phyloP scores from a whole-genome alignment of 805 yeast genomes.

The Candida yuanshanica region DNA sequence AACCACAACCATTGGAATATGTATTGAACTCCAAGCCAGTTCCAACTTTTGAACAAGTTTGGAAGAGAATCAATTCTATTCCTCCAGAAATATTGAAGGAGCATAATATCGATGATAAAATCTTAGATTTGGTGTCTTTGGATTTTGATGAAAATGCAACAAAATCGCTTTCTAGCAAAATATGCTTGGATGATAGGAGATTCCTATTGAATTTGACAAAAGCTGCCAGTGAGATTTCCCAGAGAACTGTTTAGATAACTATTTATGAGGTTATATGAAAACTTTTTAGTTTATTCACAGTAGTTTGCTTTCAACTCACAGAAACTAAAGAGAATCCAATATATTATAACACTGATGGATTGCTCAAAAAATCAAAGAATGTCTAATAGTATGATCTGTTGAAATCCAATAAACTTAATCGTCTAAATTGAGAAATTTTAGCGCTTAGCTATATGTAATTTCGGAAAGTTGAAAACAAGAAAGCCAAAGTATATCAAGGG shows the following conservation, averaged over 20 bases:
- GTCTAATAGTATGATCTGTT: no score
- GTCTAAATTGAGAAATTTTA: no score
- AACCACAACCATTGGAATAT: not conserved
- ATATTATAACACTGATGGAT: no score
- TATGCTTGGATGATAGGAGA: not conserved
- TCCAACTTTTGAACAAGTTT: not conserved
- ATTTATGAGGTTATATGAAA: no score
- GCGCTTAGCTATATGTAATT: no score
- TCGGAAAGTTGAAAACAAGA: no score
- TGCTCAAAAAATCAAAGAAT: no score
- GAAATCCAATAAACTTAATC: no score
- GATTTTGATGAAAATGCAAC: not conserved
- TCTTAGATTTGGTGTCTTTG: not conserved
- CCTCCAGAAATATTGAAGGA: not conserved
- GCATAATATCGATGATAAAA: not conserved
- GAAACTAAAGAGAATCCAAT: not conserved
- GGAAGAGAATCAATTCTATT: not conserved
- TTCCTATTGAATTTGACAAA: not conserved
- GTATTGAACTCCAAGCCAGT: not conserved
- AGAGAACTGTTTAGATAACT: no score
- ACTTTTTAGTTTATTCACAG: no score
- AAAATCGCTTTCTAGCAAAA: not conserved
- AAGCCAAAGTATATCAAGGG: no score
- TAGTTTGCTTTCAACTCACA: not conserved
- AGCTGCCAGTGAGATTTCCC: not conserved